A percentile compares a stretch with the other conserved stretches of the same genome.
Evolutionary conservation across 2,329 filamentous ascomycete genomes (phyloP).

Genomic region (Dryadomyces sulphureus): DNA sequence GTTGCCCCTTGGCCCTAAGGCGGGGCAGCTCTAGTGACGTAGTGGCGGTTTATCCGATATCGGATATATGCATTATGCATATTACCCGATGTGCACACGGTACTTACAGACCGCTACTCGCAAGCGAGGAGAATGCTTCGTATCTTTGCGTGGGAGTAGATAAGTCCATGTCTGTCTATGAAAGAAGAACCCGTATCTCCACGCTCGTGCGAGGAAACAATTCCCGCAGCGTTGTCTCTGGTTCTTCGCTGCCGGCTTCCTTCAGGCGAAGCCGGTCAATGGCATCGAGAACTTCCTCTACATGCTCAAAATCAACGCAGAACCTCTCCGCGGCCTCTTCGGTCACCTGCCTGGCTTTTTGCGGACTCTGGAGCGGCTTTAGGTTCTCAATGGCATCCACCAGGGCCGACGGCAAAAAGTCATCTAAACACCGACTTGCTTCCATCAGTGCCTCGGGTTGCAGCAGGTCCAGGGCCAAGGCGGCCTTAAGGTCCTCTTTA

Average conservation of each 20-base stretch:
- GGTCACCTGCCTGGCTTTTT: slow-evolving; percentile 59
- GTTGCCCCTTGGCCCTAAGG: neutral
- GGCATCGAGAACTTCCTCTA: slow-evolving; percentile 34
- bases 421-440: slow-evolving; percentile 66
- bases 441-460: slow-evolving; percentile 44
- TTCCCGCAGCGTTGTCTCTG: slow-evolving; percentile 18
- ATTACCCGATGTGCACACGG: too few species aligned
- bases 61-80: neutral
- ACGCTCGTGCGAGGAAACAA: slow-evolving; percentile 44
- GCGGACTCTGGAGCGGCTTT: slow-evolving; percentile 55
- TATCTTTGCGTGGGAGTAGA: too few species aligned
- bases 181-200: slow-evolving; percentile 45
- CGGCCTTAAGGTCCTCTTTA: slow-evolving; percentile 33
- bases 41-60: neutral
- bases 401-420: slow-evolving; percentile 81
- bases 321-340: slow-evolving; percentile 74
- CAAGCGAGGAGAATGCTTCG: too few species aligned
- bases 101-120: neutral
- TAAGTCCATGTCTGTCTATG: too few species aligned
- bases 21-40: slow-evolving; percentile 1
- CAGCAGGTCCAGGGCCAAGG: slow-evolving; percentile 40
- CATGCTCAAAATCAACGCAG: slow-evolving; percentile 63
- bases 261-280: slow-evolving; percentile 21
- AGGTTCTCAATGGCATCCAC: slow-evolving; percentile 84
- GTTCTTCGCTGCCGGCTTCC: slow-evolving; percentile 15